These are phyloP conservation scores for Dictyostelium capitatum DNA, from an alignment of 78 protist species.

Conservation along the genomic window DNA sequence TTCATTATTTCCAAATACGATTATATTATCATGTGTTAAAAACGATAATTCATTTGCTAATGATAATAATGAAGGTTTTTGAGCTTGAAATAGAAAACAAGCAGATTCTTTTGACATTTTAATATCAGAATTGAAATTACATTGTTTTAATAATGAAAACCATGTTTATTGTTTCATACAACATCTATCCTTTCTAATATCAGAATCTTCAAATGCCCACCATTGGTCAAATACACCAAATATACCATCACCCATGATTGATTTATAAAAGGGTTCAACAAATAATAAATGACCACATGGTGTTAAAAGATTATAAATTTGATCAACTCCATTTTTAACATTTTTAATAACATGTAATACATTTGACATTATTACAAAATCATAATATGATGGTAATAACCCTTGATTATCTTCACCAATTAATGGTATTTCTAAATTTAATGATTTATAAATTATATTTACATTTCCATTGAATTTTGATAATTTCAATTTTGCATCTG, in stretches of 20 bases:
- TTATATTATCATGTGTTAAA: neutral
- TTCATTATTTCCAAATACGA: neutral
- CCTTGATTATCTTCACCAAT: neutral
- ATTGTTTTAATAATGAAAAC: neutral
- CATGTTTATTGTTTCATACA: neutral
- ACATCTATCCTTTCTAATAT: too few relatives aligned
- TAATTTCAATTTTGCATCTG: neutral
- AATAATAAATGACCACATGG: neutral
- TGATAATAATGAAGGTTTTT: neutral
- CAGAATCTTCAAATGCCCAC: too few relatives aligned
- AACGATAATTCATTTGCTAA: neutral
- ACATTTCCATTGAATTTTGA: neutral
- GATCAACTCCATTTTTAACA: neutral
- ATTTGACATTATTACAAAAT: conserved; percentile 15
- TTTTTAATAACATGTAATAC: neutral
- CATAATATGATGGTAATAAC: neutral
- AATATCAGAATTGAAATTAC: neutral
- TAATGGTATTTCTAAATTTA: neutral
- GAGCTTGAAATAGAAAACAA: neutral
- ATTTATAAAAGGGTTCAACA: too few relatives aligned
- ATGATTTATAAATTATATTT: neutral
- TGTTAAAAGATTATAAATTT: neutral
- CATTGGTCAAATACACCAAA: too few relatives aligned
- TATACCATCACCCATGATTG: too few relatives aligned
- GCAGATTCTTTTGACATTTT: neutral